phyloP scores from a whole-genome alignment of 352 stramenopile genomes.

The Pythium sukuiense region DNA sequence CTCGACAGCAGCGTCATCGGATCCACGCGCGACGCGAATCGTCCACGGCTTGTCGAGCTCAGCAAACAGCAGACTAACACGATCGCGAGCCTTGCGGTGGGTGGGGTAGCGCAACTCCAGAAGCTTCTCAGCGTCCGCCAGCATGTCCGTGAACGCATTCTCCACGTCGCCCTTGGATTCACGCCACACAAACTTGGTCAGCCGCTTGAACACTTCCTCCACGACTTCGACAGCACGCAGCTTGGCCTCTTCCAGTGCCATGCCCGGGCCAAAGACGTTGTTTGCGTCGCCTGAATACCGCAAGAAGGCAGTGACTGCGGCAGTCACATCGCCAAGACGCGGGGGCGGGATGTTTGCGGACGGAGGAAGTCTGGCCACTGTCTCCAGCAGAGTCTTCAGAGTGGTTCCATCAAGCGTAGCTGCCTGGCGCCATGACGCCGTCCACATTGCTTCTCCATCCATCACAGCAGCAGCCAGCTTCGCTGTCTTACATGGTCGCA shows the following conservation, averaged over 20 bases:
- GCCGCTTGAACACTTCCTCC: constrained; percentile 35
- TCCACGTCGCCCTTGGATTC: constrained; percentile 55
- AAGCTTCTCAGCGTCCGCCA: constrained; percentile 44
- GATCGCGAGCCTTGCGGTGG: constrained; percentile 50
- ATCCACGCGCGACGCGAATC: constrained; percentile 39
- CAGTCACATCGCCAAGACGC: constrained; percentile 32
- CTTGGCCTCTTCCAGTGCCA: constrained; percentile 41
- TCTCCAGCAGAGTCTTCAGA: constrained; percentile 41
- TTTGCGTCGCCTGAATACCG: constrained; percentile 13
- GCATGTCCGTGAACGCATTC: constrained; percentile 54
- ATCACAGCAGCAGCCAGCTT: constrained; percentile 39
- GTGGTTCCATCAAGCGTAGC: constrained; percentile 37
- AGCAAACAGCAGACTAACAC: constrained; percentile 48
- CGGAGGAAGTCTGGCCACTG: constrained; percentile 49
- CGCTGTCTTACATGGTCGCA: constrained; percentile 44
- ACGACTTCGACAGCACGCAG: constrained; percentile 45
- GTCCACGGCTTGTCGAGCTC: constrained; percentile 75
- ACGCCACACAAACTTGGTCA: constrained; percentile 79
- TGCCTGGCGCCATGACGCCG: constrained; percentile 44
- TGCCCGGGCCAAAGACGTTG: constrained; percentile 6
- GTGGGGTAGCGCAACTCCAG: constrained; percentile 43
- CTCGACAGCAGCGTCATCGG: neutral
- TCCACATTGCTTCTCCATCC: constrained; percentile 40
- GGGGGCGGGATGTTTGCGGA: constrained; percentile 38
- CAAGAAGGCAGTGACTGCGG: constrained; percentile 34